Evolutionary conservation across 208 protist species (phyloP), one percentile per base, ranked within the genome.

Genomic region (Leishmania guyanensis): DNA sequence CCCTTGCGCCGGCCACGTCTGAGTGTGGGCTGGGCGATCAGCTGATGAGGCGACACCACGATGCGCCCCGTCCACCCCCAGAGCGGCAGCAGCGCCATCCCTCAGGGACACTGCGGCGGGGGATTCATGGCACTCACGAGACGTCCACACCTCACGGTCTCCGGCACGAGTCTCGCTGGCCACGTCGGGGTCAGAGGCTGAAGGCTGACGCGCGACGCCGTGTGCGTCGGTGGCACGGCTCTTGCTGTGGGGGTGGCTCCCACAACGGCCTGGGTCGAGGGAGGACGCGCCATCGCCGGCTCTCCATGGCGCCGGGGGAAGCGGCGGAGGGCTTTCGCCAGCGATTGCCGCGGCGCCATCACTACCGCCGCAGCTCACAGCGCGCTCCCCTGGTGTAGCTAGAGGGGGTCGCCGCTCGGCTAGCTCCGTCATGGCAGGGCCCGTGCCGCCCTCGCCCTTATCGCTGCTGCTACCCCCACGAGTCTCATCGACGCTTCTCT

Each of bases 271-370:
- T 5, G n/a, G 22, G 48, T 62, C 6, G 14, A 46, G 48, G n/a
- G 26, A 53, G 46, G 14, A 33, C 22, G 50, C 46, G 50, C 71
- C 71, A 39, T 60, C 56, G 20, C 8, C 29, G 39, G 75, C 39
- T 73, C 29, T 16, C 62, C 70, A 54, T 20, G 77, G 77, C 2
- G 81, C 77, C 20, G 70, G 77, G 8, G 81, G 81, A 53, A 85
- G 77, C 33, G 81, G n/a, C 3, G 81, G 81, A 10, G 71, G 81
- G 48, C 75, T 81, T 53, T 77, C 76, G 62, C n/a, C 62, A 50
- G 17, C 48, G 9, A 54, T 9, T 8, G 78, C 26, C 29, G 29
- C 71, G 26, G 29, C 50, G 16, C 26, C 78, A 60, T 33, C 53
- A 62, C 54, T 36, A 5, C 58, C 33, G 26, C 39, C 50, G 14